Evolutionary conservation across 257 asterid genomes (phyloP).

Genomic region (Leonotis leonurus): DNA sequence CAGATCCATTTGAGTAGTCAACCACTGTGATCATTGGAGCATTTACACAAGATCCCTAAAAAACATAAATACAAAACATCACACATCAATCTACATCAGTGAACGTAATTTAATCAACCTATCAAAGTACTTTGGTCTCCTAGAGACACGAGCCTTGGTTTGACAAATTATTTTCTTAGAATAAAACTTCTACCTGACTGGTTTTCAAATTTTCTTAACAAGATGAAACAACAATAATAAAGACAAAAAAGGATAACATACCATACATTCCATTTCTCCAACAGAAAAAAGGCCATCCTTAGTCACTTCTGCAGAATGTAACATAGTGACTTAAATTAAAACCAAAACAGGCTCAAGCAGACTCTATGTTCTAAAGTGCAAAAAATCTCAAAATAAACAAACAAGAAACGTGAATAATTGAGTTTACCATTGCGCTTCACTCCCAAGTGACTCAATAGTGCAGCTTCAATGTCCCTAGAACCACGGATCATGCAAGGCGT

Average conservation of each 20-base stretch:
- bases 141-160: not conserved
- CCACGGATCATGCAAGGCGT: constrained; percentile 99
- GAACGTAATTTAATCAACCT: not conserved
- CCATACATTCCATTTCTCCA: constrained; percentile 99
- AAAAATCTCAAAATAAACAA: not conserved
- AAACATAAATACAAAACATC: constrained; percentile 16
- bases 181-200: not conserved
- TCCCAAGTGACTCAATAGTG: constrained; percentile 83
- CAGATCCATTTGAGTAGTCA: constrained; percentile 94
- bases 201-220: not conserved
- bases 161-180: not conserved
- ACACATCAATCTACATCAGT: not conserved
- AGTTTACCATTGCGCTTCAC: constrained; percentile 88
- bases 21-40: constrained; percentile 99
- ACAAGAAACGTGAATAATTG: not conserved
- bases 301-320: constrained; percentile 72
- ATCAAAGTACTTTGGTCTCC: not conserved
- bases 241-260: constrained; percentile 24
- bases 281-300: constrained; percentile 98
- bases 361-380: not conserved
- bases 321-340: constrained; percentile 14
- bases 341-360: constrained; percentile 6
- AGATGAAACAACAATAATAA: not conserved
- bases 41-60: constrained; percentile 90
- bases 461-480: constrained; percentile 84